These are phyloP conservation scores for Pseudonitzschia multiseries DNA, from an alignment of 108 stramenopile genomes.

Conservation along the genomic window DNA sequence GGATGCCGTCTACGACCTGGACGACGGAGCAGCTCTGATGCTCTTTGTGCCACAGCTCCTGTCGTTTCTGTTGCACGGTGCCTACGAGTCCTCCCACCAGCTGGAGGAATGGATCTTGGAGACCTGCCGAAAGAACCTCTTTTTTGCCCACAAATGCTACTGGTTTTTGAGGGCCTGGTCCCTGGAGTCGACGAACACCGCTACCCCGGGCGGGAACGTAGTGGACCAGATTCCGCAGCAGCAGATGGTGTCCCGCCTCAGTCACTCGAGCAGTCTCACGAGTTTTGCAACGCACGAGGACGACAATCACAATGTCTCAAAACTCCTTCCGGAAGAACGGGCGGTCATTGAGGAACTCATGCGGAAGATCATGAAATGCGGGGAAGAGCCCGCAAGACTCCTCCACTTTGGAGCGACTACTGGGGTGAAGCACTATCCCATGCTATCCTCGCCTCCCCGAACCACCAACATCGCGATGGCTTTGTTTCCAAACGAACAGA, in stretches of 20 bases:
- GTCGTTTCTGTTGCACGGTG: conserved; percentile 85
- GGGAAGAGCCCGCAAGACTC: conserved; percentile 56
- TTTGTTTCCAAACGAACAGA: neutral
- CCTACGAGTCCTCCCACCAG: conserved; percentile 62
- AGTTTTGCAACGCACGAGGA: conserved; percentile 31
- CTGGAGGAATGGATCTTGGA: conserved; percentile 84
- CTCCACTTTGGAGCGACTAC: conserved; percentile 50
- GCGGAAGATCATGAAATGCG: conserved; percentile 57
- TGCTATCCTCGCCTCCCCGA: neutral
- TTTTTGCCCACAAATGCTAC: conserved; percentile 86
- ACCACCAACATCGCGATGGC: neutral
- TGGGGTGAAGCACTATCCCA: neutral
- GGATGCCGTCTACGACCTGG: conserved; percentile 63
- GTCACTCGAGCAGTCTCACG: conserved; percentile 33
- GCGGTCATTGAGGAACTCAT: conserved; percentile 72
- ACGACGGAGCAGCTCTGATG: conserved; percentile 55
- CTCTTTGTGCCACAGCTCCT: conserved; percentile 85
- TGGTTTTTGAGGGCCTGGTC: conserved; percentile 89
- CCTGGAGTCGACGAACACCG: conserved; percentile 38
- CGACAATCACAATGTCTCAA: conserved; percentile 17
- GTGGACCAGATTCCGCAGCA: neutral
- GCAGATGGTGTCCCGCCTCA: conserved; percentile 13
- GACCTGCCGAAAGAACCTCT: conserved; percentile 60
- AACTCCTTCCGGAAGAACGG: conserved; percentile 73
- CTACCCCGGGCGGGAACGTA: neutral